A percentile compares a stretch with the other conserved stretches of the same genome.
phyloP scores from a whole-genome alignment of 140 eudicot species.

The Bidens hawaiensis region DNA sequence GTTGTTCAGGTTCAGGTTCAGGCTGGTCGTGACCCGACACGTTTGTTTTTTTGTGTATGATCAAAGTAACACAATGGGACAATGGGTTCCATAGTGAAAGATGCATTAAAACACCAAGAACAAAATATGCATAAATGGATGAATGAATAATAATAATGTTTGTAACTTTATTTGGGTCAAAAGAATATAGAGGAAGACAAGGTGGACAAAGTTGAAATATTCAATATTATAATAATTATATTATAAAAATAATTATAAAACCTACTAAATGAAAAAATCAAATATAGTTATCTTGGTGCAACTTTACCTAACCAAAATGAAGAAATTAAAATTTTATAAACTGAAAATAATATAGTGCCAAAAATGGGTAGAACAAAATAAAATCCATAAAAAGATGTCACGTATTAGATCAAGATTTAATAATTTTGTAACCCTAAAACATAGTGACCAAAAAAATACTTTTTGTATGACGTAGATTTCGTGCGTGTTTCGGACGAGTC shows the following conservation, averaged over 20 bases:
- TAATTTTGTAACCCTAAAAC: not conserved
- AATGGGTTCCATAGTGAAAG: slow-evolving; percentile 85
- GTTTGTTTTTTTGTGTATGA: slow-evolving; percentile 61
- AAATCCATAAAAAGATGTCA: not conserved
- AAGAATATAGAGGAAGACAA: slow-evolving; percentile 7
- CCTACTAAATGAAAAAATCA: slow-evolving; percentile 25
- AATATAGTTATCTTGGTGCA: slow-evolving; percentile 11
- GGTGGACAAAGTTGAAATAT: slow-evolving; percentile 21
- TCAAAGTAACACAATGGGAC: slow-evolving; percentile 58
- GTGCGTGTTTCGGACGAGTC: slow-evolving; percentile 2
- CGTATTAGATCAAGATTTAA: not conserved
- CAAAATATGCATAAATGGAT: too few relatives aligned
- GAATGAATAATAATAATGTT: too few relatives aligned
- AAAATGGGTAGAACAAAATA: not conserved
- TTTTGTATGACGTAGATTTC: slow-evolving; percentile 6
- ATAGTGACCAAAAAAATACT: not conserved
- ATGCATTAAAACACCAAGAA: slow-evolving; percentile 46
- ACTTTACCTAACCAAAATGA: slow-evolving; percentile 15
- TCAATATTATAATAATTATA: not conserved
- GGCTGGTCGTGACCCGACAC: slow-evolving; percentile 43
- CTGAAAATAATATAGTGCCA: too few relatives aligned
- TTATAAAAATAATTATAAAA: too few relatives aligned
- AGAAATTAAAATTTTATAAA: not conserved
- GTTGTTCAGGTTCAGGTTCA: slow-evolving; percentile 43
- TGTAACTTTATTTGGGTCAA: slow-evolving; percentile 9